phyloP scores from a whole-genome alignment of 2,329 filamentous ascomycete genomes.

The Trichoderma lentiforme region DNA sequence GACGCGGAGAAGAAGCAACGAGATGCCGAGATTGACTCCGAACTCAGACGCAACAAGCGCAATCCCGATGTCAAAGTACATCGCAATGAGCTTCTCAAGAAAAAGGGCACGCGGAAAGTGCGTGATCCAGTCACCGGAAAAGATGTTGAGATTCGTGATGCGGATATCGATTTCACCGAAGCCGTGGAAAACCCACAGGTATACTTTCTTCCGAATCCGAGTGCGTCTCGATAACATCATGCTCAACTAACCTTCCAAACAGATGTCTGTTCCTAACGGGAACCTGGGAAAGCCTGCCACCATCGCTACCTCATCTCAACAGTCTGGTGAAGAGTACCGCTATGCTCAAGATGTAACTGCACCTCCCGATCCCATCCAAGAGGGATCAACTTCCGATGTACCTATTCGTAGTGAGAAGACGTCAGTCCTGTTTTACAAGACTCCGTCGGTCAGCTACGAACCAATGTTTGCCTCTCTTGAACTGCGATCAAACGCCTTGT shows the following conservation, averaged over 20 bases:
- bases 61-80: slow-evolving; percentile 43
- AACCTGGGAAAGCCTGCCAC: slow-evolving; percentile 75
- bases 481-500: slow-evolving; percentile 67
- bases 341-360: slow-evolving; percentile 84
- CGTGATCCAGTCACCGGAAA: slow-evolving; percentile 87
- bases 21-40: slow-evolving; percentile 67
- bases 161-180: slow-evolving; percentile 65
- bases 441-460: slow-evolving; percentile 83
- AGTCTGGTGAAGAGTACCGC: slow-evolving; percentile 77
- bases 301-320: slow-evolving; percentile 65
- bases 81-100: slow-evolving; percentile 37
- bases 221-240: neutral
- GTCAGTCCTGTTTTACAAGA: slow-evolving; percentile 93
- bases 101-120: slow-evolving; percentile 62
- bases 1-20: slow-evolving; percentile 75
- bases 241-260: slow-evolving; percentile 8
- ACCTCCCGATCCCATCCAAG: slow-evolving; percentile 79
- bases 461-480: slow-evolving; percentile 80
- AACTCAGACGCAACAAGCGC: slow-evolving; percentile 39
- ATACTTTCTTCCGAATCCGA: slow-evolving; percentile 15
- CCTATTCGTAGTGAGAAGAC: slow-evolving; percentile 96
- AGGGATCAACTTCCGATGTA: slow-evolving; percentile 84
- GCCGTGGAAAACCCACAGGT: slow-evolving; percentile 70
- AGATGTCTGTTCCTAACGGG: slow-evolving; percentile 84
- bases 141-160: slow-evolving; percentile 81